Evolutionary conservation across 495 filamentous ascomycete species (phyloP), one percentile per base, ranked within the genome.

Genomic region (Terfezia claveryi): DNA sequence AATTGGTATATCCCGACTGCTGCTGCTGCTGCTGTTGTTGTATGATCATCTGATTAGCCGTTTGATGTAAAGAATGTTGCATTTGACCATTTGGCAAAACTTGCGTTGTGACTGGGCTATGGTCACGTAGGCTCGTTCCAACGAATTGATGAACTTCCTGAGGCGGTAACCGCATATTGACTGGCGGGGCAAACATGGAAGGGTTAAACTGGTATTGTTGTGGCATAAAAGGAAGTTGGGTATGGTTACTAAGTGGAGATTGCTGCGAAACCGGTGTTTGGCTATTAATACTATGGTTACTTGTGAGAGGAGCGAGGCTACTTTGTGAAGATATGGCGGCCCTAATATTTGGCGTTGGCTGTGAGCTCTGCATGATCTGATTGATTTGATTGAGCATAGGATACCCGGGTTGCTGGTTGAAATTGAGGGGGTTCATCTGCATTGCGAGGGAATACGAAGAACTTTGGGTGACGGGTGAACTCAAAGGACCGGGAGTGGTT

Each of bases 341-440:
- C 12, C 17, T 14, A 14, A 12, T 23, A 12, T 5, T 20, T n/a
- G 50, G 7, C 12, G 12, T 6, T 36, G 16, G 7, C 12, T 52
- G 17, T 52, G 50, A 23, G 27, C 23, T 52, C 50, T 52, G 16
- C 50, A 23, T 36, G 12, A 36, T 12, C 14, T 52, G 27, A 38
- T 54, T 58, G 36, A 54, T 36, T 23, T 59, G 61, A 37, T 62
- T 62, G 32, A 62, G 56, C 58, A 20, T 55, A 44, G 36, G 60
- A 59, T 36, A 54, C 54, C 12, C 60, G 55, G 23, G 49, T 54
- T 8, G 59, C 55, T 54, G 54, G 51, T 14, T 54, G 50, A 52
- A 58, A 56, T 37, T 53, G 59, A 49, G 60, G 59, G 12, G 60
- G 58, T 49, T 62, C 52, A 23, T 62, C 56, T n/a, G 51, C 50